phyloP scores from a whole-genome alignment of 2,329 filamentous ascomycete genomes.

The Aspergillus fructus region DNA sequence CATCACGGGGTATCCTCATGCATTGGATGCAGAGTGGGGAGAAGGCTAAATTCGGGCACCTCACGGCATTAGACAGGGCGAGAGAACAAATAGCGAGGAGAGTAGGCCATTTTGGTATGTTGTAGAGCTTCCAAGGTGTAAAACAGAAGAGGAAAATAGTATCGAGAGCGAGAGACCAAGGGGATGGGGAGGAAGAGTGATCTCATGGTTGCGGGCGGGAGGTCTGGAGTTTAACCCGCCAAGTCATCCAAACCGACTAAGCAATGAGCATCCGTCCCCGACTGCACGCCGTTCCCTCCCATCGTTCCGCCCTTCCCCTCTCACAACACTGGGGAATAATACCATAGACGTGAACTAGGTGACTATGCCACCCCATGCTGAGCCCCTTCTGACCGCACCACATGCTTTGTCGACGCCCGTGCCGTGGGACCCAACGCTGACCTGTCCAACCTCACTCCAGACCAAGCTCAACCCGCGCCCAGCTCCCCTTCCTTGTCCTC shows the following conservation, averaged over 20 bases:
- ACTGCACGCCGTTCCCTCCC: neutral
- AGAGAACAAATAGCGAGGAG: conserved; percentile 4
- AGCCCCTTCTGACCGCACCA: conserved; percentile 9
- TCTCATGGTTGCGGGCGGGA: conserved; percentile 7
- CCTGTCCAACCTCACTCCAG: conserved; percentile 19
- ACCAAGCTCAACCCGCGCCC: conserved; percentile 19
- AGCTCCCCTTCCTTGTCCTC: conserved; percentile 14
- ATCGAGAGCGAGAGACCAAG: neutral
- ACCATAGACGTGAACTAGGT: conserved; percentile 4
- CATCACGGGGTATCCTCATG: conserved; percentile 52
- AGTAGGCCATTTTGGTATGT: conserved; percentile 10
- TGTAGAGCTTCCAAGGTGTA: neutral
- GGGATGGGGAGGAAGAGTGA: conserved; percentile 1
- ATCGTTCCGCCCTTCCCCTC: neutral
- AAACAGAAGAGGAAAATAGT: neutral
- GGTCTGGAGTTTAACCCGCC: neutral
- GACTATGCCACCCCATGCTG: neutral
- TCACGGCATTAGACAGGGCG: conserved; percentile 15
- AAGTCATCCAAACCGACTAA: conserved; percentile 7
- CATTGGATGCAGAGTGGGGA: conserved; percentile 30
- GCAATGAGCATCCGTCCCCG: neutral
- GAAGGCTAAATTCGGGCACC: conserved; percentile 10
- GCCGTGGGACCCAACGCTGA: conserved; percentile 16
- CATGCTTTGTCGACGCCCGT: conserved; percentile 2
- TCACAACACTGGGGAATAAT: neutral